These are phyloP conservation scores for Eragrostis tef DNA, from an alignment of 202 grass and related monocot species.

Conservation along the genomic window DNA sequence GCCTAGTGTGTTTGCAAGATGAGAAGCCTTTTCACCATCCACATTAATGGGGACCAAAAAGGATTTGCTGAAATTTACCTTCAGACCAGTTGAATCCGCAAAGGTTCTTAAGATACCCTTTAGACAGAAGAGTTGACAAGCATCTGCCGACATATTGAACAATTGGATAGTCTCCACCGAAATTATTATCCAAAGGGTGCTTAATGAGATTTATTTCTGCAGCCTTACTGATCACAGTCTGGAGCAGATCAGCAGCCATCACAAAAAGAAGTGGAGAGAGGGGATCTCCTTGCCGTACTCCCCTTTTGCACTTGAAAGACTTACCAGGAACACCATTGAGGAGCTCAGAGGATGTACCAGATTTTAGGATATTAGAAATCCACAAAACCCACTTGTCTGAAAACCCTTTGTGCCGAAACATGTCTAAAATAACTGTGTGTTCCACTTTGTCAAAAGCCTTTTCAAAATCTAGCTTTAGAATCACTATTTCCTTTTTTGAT, in stretches of 20 bases:
- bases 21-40: fast-evolving
- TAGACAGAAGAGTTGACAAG: background rate
- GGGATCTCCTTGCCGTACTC: background rate
- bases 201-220: too few species aligned
- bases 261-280: background rate
- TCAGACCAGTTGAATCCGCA: background rate
- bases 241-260: too few species aligned
- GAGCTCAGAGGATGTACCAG: too few species aligned
- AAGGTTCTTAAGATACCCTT: background rate
- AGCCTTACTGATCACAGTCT: too few species aligned
- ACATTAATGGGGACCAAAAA: background rate
- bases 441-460: background rate
- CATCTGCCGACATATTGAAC: background rate
- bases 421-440: background rate
- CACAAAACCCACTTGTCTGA: background rate
- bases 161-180: background rate
- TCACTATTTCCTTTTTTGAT: background rate
- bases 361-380: background rate
- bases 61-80: background rate
- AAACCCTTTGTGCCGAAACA: background rate
- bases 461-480: background rate
- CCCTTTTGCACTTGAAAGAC: too few species aligned
- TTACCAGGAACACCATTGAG: too few species aligned
- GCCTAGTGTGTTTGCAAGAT: background rate
- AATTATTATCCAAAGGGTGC: too few species aligned